Percentiles rank a stretch among this genome's conserved stretches.
Evolutionary conservation across 2,329 filamentous ascomycete genomes (phyloP).

Genomic region (Aspergillus ruber): DNA sequence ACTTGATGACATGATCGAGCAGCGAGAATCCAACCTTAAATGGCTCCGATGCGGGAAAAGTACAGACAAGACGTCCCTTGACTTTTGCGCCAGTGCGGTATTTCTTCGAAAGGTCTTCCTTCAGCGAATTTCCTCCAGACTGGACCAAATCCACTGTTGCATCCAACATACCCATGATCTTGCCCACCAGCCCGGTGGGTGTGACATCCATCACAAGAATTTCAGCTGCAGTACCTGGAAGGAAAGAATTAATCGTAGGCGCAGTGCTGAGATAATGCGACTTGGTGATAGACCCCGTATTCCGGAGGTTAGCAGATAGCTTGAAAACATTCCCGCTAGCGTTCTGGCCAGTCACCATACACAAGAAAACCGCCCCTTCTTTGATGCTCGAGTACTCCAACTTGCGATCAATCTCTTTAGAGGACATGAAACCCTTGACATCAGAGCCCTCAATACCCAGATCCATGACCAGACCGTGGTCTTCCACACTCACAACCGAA

Average conservation of each 20-base stretch:
- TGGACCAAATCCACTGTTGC: constrained; percentile 87
- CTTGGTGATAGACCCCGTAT: constrained; percentile 61
- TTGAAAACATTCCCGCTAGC: constrained; percentile 79
- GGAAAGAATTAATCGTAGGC: constrained; percentile 80
- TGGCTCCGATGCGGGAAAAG: constrained; percentile 69
- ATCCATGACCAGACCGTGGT: constrained; percentile 92
- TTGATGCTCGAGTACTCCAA: constrained; percentile 63
- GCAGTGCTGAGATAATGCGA: constrained; percentile 64
- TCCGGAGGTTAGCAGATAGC: constrained; percentile 67
- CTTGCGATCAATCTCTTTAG: constrained; percentile 67
- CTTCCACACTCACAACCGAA: constrained; percentile 83
- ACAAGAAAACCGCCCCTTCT: constrained; percentile 78
- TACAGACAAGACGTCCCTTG: constrained; percentile 81
- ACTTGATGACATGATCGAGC: constrained; percentile 70
- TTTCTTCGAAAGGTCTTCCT: constrained; percentile 64
- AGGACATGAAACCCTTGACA: constrained; percentile 75
- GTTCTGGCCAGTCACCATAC: constrained; percentile 67
- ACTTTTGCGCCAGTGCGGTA: constrained; percentile 80
- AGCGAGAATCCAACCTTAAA: constrained; percentile 84
- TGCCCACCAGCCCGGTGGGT: constrained; percentile 70
- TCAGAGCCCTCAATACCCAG: constrained; percentile 64
- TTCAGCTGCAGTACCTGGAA: constrained; percentile 86
- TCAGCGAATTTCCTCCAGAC: constrained; percentile 66
- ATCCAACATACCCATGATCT: constrained; percentile 86
- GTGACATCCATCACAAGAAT: constrained; percentile 73